Conservation (phyloP, 2,329 filamentous ascomycete species). For the Fusarium hainanense region DNA sequence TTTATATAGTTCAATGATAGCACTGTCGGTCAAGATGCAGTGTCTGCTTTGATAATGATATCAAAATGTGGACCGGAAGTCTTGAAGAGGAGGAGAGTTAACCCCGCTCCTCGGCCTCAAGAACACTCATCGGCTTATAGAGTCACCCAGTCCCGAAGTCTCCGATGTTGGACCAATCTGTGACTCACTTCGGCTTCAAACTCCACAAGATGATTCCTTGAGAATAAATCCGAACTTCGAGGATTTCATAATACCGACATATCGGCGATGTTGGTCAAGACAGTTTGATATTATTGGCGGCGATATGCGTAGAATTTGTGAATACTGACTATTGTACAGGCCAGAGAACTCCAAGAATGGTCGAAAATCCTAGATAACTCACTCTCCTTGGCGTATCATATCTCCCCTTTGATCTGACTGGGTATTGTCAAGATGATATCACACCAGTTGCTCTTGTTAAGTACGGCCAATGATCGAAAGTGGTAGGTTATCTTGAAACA, state of each 20-base stretch:
- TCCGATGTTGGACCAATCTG: background rate
- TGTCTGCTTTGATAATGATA: background rate
- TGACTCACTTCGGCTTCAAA: background rate
- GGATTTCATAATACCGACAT: background rate
- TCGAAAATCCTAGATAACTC: background rate
- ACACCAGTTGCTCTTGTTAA: background rate
- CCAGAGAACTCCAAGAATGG: background rate
- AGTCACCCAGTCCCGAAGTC: background rate
- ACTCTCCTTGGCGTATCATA: rapidly evolving
- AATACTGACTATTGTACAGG: background rate
- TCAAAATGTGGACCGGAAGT: background rate
- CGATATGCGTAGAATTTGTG: too few relatives aligned
- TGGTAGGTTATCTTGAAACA: background rate
- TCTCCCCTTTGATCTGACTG: too few relatives aligned
- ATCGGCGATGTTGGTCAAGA: background rate
- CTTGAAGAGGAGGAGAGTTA: background rate
- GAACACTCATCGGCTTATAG: background rate
- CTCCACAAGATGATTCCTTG: background rate
- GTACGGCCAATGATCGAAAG: background rate
- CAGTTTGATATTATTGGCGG: background rate
- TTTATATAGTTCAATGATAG: background rate
- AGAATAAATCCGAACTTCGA: background rate
- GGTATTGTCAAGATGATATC: background rate
- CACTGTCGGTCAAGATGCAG: background rate
- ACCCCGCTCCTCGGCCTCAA: conserved; percentile 28